These are phyloP conservation scores for Eustoma russellianum DNA, from an alignment of 257 asterid species.

Conservation along the genomic window DNA sequence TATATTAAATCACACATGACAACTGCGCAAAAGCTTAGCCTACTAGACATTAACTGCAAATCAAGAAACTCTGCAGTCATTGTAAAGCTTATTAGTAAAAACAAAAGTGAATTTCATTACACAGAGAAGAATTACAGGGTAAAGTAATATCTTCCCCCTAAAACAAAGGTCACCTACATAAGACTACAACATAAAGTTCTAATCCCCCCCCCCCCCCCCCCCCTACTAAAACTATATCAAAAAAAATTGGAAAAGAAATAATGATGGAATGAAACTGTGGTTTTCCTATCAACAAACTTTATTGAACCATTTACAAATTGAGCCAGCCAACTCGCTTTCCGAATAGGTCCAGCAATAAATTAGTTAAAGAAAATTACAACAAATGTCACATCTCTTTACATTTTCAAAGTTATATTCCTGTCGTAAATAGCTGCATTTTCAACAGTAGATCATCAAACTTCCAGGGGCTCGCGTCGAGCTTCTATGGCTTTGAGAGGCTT, in stretches of 20 bases:
- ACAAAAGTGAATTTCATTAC: no score
- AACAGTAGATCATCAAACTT: constrained; percentile 21
- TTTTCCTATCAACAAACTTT: constrained; percentile 11
- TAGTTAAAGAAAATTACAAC: constrained; percentile 22
- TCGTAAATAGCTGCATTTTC: constrained; percentile 19
- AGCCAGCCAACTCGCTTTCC: constrained; percentile 24
- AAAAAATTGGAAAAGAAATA: constrained; percentile 15
- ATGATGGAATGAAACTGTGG: neutral
- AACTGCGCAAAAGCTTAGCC: no score
- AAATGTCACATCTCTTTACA: constrained; percentile 28
- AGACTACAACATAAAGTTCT: no score
- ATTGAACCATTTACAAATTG: constrained; percentile 29
- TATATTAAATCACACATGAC: no score
- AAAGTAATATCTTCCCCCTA: no score
- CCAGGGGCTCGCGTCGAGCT: constrained; percentile 15
- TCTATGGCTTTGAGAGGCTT: constrained; percentile 24
- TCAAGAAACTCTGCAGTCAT: no score
- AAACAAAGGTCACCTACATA: no score
- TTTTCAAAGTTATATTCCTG: constrained; percentile 19
- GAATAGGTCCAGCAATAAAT: constrained; percentile 27
- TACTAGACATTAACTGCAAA: no score
- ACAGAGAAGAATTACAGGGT: no score
- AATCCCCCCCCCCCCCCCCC: no score
- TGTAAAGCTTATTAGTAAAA: no score
- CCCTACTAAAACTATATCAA: neutral